Percentiles rank a stretch among this genome's conserved stretches.
Conservation (phyloP, 1,139 yeast genomes). For the Saccharomyces hybrid region DNA sequence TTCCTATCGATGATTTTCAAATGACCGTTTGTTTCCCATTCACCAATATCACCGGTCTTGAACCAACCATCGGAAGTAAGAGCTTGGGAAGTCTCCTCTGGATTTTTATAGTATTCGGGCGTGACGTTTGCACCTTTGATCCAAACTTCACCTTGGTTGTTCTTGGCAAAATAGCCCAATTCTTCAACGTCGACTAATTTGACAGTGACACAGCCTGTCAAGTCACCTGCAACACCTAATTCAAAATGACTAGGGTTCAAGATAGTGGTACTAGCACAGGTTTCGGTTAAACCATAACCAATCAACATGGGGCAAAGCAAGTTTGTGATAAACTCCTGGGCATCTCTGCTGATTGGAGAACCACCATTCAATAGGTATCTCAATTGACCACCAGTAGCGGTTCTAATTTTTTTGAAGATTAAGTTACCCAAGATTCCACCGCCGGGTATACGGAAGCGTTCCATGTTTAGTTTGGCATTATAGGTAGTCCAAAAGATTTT, state of each 20-base stretch:
- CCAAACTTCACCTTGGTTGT: conserved; percentile 88
- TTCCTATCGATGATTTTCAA: conserved; percentile 84
- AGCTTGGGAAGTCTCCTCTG: conserved; percentile 69
- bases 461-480: conserved; percentile 57
- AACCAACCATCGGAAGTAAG: conserved; percentile 79
- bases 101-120: conserved; percentile 73
- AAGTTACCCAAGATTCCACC: conserved; percentile 54
- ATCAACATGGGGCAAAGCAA: conserved; percentile 80
- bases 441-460: conserved; percentile 65
- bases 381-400: conserved; percentile 91
- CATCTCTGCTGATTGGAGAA: conserved; percentile 76
- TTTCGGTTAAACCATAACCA: conserved; percentile 96
- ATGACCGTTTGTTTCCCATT: conserved; percentile 78
- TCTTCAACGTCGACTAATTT: conserved; percentile 89
- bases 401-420: conserved; percentile 79
- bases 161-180: conserved; percentile 84
- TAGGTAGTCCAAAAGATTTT: conserved; percentile 86
- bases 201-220: conserved; percentile 79
- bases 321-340: conserved; percentile 72
- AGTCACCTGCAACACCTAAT: conserved; percentile 71
- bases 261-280: conserved; percentile 84
- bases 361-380: conserved; percentile 83
- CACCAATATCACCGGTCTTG: conserved; percentile 94
- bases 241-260: conserved; percentile 59
- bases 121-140: conserved; percentile 69